These are phyloP conservation scores for Alternaria alternata DNA, from an alignment of 2,329 filamentous ascomycete genomes.

Conservation along the genomic window DNA sequence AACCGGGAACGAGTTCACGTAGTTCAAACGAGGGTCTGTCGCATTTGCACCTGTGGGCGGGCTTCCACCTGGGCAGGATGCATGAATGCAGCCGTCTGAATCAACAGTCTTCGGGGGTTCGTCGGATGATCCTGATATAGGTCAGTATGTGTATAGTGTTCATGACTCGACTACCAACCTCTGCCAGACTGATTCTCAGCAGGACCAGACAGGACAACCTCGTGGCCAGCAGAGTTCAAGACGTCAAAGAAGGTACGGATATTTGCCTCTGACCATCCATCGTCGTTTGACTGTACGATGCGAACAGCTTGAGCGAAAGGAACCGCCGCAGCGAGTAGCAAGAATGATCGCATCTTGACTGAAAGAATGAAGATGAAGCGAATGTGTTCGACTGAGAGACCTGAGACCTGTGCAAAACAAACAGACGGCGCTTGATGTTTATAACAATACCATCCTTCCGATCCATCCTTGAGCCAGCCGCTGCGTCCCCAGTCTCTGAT, in stretches of 20 bases:
- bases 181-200: slow-evolving; percentile 72
- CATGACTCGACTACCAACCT: slow-evolving; percentile 51
- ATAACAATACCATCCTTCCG: slow-evolving; percentile 14
- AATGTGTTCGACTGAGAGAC: slow-evolving; percentile 6
- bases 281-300: slow-evolving; percentile 71
- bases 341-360: slow-evolving; percentile 34
- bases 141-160: slow-evolving; percentile 11
- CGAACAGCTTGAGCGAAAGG: slow-evolving; percentile 41
- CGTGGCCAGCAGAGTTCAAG: slow-evolving; percentile 64
- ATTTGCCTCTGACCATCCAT: slow-evolving; percentile 77
- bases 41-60: slow-evolving; percentile 66
- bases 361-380: slow-evolving; percentile 47
- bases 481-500: not conserved
- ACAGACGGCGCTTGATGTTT: slow-evolving; percentile 6
- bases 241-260: slow-evolving; percentile 67
- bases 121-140: slow-evolving; percentile 61
- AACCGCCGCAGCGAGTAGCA: slow-evolving; percentile 36
- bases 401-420: not conserved
- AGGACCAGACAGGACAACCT: slow-evolving; percentile 70
- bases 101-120: slow-evolving; percentile 58
- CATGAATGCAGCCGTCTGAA: slow-evolving; percentile 63
- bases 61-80: slow-evolving; percentile 67
- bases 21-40: slow-evolving; percentile 68
- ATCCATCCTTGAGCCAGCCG: not conserved
- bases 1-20: slow-evolving; percentile 74